Conservation (phyloP, 108 stramenopile species). For the Seminavis robusta region DNA sequence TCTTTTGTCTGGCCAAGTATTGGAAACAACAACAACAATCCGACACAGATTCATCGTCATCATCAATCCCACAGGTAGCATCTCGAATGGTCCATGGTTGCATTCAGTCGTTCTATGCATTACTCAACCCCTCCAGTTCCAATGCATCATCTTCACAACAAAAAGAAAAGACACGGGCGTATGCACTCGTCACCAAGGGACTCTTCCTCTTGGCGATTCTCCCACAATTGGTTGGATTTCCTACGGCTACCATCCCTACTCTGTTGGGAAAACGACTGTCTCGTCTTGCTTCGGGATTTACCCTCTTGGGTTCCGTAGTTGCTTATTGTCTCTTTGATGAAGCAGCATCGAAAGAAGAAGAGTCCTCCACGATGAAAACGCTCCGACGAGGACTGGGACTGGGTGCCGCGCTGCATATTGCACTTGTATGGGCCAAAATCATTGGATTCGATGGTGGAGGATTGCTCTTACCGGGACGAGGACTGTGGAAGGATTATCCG, state of each 20-base stretch:
- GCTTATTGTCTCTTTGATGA: conserved; percentile 2
- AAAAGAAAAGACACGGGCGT: too few species aligned
- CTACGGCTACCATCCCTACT: conserved; percentile 15
- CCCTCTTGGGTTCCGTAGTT: conserved; percentile 8
- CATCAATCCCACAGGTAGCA: too few species aligned
- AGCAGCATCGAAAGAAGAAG: too few species aligned
- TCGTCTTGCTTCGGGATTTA: conserved; percentile 11
- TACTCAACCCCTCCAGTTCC: too few species aligned
- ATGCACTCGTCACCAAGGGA: too few species aligned
- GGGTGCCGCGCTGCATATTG: conserved; percentile 2
- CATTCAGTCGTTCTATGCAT: too few species aligned
- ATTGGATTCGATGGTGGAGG: conserved; percentile 18
- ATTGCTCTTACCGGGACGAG: conserved; percentile 5
- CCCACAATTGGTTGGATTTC: conserved; percentile 4
- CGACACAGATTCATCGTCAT: too few species aligned
- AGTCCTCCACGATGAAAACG: neutral
- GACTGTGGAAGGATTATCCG: conserved; percentile 15
- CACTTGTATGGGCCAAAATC: neutral
- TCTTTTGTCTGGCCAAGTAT: too few species aligned
- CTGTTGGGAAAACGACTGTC: conserved; percentile 20
- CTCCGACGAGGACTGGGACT: conserved; percentile 6
- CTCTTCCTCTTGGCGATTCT: conserved; percentile 6
- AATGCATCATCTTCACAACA: too few species aligned
- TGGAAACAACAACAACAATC: too few species aligned
- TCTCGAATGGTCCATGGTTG: too few species aligned